Base-by-base conservation (phyloP, 176 grass and related monocot species). In the Oryza meridionalis region DNA sequence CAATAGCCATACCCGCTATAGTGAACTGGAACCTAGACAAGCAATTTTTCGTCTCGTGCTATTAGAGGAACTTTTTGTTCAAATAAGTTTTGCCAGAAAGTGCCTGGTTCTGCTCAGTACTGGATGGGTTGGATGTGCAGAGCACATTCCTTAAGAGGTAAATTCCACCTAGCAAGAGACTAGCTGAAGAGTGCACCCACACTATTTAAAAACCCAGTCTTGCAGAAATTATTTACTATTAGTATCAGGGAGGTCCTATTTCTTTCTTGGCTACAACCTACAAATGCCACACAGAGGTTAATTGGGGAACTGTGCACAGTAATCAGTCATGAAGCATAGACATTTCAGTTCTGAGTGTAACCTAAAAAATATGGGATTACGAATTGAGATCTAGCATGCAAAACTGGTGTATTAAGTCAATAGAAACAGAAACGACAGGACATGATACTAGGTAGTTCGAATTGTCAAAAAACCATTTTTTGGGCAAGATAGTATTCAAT, bases 231-330 rank as follows among this genome's bases (percentile, higher is more conserved):
- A 61, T 80, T 17, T 69, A 51, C 3, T 29, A 21, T 25, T 71
- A 24, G 26, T 85, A 62, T 67, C 26, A 11, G 9, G 24, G 67
- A 79, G 64, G 65, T 21, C 67, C 33, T 59, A 64, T 11, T 69
- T 69, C 65, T 37, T 55, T 80, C 17, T 37, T 43, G 17, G 24
- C 45, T 70, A 68, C 2, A 81, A 6, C 15, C 45, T 70, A 68
- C 2, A 81, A 11, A 58, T 22, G 33, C 13, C 13, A 42, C 46
- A 81, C 10, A 12, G 53, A 58, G 46, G 49, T 50, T 45, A 55
- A 70, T 70, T 69, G 29, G 7, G n/a, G 29, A 55, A 61, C 1
- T 11, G 16, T 35, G 70, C 19, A 49, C 26, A 19, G 24, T 42
- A 55, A 80, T 44, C 66, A 4, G 9, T 58, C 26, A 8, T 38